Evolutionary conservation across 768 basidiomycete genomes (phyloP).

Genomic region (Lactarius hengduanensis): DNA sequence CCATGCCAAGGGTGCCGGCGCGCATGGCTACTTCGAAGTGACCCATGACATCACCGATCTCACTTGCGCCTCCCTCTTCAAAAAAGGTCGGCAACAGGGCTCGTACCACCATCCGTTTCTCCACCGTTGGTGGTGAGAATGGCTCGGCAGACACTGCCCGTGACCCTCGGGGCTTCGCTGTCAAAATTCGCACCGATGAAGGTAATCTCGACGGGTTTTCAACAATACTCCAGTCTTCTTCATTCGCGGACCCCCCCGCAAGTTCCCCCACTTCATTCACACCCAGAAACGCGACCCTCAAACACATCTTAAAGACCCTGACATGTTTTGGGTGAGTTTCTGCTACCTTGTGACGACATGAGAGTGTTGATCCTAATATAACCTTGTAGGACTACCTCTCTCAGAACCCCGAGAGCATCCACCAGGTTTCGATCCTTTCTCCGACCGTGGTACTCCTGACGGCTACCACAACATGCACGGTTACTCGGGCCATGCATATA

Average conservation of each 20-base stretch:
- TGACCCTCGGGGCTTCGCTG: constrained; percentile 90
- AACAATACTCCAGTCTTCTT: constrained; percentile 94
- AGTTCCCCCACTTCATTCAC: constrained; percentile 95
- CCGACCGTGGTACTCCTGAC: constrained; percentile 93
- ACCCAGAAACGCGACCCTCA: constrained; percentile 90
- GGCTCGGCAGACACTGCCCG: constrained; percentile 92
- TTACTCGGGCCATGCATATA: constrained; percentile 91
- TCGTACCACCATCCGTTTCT: constrained; percentile 81
- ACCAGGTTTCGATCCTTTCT: constrained; percentile 90
- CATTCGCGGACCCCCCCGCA: constrained; percentile 80
- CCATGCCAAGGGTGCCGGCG: constrained; percentile 90
- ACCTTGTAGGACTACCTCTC: constrained; percentile 75
- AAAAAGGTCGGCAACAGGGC: constrained; percentile 63
- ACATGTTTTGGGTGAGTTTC: constrained; percentile 73
- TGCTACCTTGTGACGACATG: not conserved
- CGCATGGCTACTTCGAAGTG: constrained; percentile 90
- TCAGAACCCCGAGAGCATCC: constrained; percentile 86
- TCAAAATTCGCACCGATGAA: constrained; percentile 86
- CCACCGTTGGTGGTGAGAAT: constrained; percentile 86
- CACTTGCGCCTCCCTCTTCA: constrained; percentile 68
- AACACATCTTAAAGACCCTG: constrained; percentile 85
- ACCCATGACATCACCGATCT: constrained; percentile 84
- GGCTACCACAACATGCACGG: constrained; percentile 88
- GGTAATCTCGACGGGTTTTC: constrained; percentile 92
- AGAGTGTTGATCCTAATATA: not conserved